Evolutionary conservation across 345 rosid species (phyloP).

Genomic region (Dimocarpus longan): DNA sequence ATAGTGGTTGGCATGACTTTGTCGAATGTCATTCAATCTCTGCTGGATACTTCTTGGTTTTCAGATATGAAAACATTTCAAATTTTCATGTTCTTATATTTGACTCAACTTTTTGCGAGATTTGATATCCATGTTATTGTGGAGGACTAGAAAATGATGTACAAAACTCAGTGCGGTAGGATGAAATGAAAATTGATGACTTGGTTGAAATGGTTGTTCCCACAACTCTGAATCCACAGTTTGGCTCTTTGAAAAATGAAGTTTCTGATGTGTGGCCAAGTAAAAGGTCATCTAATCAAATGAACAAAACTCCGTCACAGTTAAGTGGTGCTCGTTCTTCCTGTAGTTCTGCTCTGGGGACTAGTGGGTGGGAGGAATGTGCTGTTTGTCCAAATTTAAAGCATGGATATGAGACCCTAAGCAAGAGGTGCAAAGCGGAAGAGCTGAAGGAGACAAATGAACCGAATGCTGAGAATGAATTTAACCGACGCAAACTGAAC

Average conservation of each 20-base stretch:
- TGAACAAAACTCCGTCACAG: not conserved
- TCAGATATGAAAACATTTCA: slow-evolving; percentile 40
- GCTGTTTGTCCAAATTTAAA: no score
- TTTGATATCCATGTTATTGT: slow-evolving; percentile 28
- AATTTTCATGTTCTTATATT: slow-evolving; percentile 33
- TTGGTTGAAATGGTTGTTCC: no score
- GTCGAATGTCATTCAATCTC: slow-evolving; percentile 29
- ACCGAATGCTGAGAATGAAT: not conserved
- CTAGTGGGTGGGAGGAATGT: no score
- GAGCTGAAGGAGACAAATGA: slow-evolving; percentile 4
- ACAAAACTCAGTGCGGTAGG: no score
- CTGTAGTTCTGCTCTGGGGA: no score
- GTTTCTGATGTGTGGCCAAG: not conserved
- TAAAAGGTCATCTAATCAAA: not conserved
- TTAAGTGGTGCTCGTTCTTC: slow-evolving; percentile 38
- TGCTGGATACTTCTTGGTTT: slow-evolving; percentile 38
- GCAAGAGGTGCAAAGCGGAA: slow-evolving; percentile 18
- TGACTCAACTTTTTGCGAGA: slow-evolving; percentile 41
- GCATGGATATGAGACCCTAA: not conserved
- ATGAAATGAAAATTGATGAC: no score
- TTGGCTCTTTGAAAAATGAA: no score
- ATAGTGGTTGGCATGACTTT: slow-evolving; percentile 42
- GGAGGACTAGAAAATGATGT: no score
- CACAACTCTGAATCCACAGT: no score
- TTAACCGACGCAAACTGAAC: no score